Conservation (phyloP, 495 filamentous ascomycete genomes). For the Aspergillus bridgeri region DNA sequence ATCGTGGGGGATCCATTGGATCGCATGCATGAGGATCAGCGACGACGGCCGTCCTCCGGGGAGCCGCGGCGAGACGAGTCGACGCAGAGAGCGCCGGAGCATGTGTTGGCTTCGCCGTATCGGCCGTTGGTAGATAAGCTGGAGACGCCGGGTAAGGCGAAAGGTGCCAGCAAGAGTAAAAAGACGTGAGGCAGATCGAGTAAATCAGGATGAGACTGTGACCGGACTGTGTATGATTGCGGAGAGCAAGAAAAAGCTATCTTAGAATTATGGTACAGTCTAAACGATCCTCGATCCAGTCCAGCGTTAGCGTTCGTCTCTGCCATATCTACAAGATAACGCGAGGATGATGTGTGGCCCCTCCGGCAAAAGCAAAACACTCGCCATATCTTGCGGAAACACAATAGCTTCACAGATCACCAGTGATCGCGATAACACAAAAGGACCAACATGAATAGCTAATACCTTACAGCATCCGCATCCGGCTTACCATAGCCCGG, state of each 20-base stretch:
- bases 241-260: not conserved
- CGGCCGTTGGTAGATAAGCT: slow-evolving; percentile 64
- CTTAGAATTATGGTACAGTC: not conserved
- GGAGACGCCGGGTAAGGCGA: slow-evolving; percentile 43
- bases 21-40: slow-evolving; percentile 77
- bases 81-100: slow-evolving; percentile 47
- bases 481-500: no score
- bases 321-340: not conserved
- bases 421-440: not conserved
- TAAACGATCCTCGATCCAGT: not conserved
- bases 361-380: no score
- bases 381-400: not conserved
- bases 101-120: slow-evolving; percentile 70
- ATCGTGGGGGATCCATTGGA: slow-evolving; percentile 77
- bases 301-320: not conserved
- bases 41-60: slow-evolving; percentile 57
- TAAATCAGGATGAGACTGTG: not conserved
- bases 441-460: not conserved
- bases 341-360: no score
- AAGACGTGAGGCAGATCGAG: slow-evolving; percentile 24
- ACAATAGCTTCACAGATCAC: not conserved
- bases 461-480: no score
- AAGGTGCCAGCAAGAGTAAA: slow-evolving; percentile 32
- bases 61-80: slow-evolving; percentile 44
- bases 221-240: slow-evolving; percentile 5